phyloP scores from a whole-genome alignment of 352 stramenopile genomes.

The Phytopythium mirpurense region DNA sequence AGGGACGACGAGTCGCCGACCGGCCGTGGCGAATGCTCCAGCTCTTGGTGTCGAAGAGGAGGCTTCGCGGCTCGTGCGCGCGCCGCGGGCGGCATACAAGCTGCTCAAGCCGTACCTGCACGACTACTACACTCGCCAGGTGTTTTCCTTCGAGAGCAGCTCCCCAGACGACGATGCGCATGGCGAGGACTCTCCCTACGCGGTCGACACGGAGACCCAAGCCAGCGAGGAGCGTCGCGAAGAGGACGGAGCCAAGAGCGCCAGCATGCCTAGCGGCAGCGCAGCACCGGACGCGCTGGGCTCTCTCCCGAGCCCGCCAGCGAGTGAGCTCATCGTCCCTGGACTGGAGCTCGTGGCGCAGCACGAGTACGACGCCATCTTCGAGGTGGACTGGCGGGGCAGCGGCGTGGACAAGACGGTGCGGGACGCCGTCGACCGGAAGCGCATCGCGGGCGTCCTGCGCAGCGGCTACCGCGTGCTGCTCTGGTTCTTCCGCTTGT shows the following conservation, averaged over 20 bases:
- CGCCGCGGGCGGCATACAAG: conserved; percentile 17
- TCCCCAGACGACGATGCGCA: conserved; percentile 3
- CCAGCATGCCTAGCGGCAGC: not conserved
- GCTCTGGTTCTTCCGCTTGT: conserved; percentile 60
- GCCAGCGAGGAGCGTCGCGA: not conserved
- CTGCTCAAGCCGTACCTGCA: conserved; percentile 46
- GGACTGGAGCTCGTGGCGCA: conserved; percentile 20
- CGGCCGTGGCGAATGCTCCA: not conserved
- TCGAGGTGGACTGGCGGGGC: conserved; percentile 44
- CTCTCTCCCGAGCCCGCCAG: not conserved
- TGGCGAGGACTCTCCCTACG: not conserved
- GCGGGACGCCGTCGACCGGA: conserved; percentile 58
- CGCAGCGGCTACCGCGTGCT: conserved; percentile 48
- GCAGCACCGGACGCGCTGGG: not conserved
- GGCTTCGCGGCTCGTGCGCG: not conserved
- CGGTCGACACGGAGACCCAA: not conserved
- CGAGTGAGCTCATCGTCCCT: conserved; percentile 5
- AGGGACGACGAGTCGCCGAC: not conserved
- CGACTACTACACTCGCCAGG: conserved; percentile 50
- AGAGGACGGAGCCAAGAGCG: not conserved
- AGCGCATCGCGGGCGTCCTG: conserved; percentile 41
- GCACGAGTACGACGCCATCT: conserved; percentile 36
- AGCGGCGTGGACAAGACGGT: conserved; percentile 51
- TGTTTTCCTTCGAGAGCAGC: conserved; percentile 40
- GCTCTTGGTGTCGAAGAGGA: not conserved